Base-by-base conservation (phyloP, 805 yeast species). In the Suhomyces sp. region DNA sequence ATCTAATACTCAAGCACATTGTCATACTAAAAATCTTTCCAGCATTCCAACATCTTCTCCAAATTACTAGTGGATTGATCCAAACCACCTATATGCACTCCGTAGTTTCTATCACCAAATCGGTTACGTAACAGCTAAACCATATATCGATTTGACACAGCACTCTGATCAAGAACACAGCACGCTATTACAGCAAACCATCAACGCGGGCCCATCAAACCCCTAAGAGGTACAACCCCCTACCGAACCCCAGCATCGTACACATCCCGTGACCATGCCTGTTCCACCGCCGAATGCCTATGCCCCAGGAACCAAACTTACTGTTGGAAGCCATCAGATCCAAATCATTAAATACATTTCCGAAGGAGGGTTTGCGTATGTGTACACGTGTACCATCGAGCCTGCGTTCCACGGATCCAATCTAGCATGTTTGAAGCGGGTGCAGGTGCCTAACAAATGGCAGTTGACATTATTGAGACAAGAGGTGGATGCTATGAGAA, bases 401-500 rank as follows among this genome's bases (percentile, higher is more conserved):
- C 88, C 88, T 5, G 76, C 77, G 41, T 66, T 69, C 44, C 68
- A 73, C 11, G 78, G 77, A 13, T 58, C 70, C 32, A 60, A 59
- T 36, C 58, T 71, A 9, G 96, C 91, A 4, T 93, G 98, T 56
- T 69, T 93, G 51, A 93, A 93, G 60, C 74, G 98, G 44, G 98
- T 93, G n/a, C 82, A 82, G 20, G 98, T 93, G 3, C 97, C 97
- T 4, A 88, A 83, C 55, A 93, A 93, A 60, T 76, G 79, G 51
- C 84, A 83, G 34, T 70, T 93, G 55, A 87, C 85, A 49, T 74
- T 82, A 16, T 68, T 93, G 33, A 69, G 98, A 43, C 96, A 95
- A 25, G 99, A 93, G 58, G 98, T 93, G 11, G 98, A 93, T 55
- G 95, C 97, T 9, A 91, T 93, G 98, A 85, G 87, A 60, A 70